A percentile compares a stretch with the other conserved stretches of the same genome.
phyloP scores from a whole-genome alignment of 176 grass and related monocot genomes.

The Aegilops bicornis region DNA sequence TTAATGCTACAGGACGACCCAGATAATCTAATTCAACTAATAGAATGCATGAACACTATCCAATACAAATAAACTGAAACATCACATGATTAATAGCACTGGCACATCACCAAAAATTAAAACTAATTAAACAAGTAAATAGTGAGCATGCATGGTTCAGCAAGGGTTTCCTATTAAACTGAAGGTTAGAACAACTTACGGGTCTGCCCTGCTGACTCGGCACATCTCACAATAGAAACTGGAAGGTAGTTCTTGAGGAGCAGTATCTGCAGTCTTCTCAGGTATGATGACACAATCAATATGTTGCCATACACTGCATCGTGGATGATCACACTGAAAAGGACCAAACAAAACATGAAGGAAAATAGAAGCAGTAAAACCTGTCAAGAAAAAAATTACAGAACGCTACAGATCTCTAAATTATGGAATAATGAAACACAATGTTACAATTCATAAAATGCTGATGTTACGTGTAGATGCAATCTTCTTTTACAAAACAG shows the following conservation, averaged over 20 bases:
- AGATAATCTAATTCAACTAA: not conserved
- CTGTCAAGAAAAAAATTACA: slow-evolving; percentile 2
- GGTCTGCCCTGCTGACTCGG: slow-evolving; percentile 82
- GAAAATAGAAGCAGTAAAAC: not conserved
- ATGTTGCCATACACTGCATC: slow-evolving; percentile 74
- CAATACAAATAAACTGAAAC: not conserved
- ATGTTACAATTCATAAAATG: slow-evolving; percentile 9
- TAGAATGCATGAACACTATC: not conserved
- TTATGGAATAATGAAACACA: not conserved
- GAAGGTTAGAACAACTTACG: slow-evolving; percentile 53
- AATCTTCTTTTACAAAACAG: not conserved
- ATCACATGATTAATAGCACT: not conserved
- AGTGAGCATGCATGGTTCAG: not conserved
- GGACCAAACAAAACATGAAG: slow-evolving; percentile 10
- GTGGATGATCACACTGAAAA: slow-evolving; percentile 75
- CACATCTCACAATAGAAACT: slow-evolving; percentile 84
- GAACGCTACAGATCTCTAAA: not conserved
- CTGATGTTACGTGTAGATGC: not conserved
- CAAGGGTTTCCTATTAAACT: not conserved
- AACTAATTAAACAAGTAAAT: slow-evolving; percentile 10
- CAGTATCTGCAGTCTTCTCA: slow-evolving; percentile 53
- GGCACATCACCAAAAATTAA: not conserved
- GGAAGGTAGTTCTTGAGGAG: slow-evolving; percentile 50
- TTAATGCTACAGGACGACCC: not conserved
- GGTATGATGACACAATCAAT: slow-evolving; percentile 69